phyloP scores from a whole-genome alignment of 2,329 filamentous ascomycete genomes.

The Colletotrichum sp. region DNA sequence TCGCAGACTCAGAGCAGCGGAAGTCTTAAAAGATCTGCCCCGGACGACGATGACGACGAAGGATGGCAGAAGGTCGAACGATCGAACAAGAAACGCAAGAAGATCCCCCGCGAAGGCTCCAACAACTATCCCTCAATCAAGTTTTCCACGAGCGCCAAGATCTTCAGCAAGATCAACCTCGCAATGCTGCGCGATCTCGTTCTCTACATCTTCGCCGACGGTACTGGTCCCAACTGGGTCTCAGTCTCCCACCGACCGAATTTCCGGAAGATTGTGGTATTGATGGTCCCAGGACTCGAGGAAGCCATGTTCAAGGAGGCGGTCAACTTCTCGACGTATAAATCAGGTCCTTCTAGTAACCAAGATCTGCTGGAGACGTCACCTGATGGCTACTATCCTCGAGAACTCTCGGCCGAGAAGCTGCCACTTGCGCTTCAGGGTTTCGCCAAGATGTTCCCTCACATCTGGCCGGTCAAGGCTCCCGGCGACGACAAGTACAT shows the following conservation, averaged over 20 bases:
- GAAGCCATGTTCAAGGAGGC: constrained; percentile 81
- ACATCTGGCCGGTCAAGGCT: constrained; percentile 87
- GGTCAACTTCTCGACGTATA: constrained; percentile 54
- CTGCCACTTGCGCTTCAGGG: constrained; percentile 63
- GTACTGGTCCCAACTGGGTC: constrained; percentile 68
- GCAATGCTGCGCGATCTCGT: constrained; percentile 67
- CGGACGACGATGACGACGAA: constrained; percentile 39
- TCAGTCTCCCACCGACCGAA: constrained; percentile 65
- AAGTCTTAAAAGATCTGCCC: constrained; percentile 53
- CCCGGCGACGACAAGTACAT: constrained; percentile 83
- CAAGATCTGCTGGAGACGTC: constrained; percentile 40
- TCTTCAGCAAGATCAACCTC: constrained; percentile 66
- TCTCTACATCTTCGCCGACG: constrained; percentile 71
- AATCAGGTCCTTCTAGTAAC: constrained; percentile 21
- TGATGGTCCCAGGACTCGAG: constrained; percentile 93
- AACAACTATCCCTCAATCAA: constrained; percentile 64
- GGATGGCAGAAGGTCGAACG: constrained; percentile 62
- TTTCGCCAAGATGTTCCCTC: constrained; percentile 81
- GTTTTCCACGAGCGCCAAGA: constrained; percentile 60
- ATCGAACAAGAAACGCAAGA: constrained; percentile 63
- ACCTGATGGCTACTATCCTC: constrained; percentile 66
- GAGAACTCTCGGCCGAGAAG: constrained; percentile 51
- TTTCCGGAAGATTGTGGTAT: constrained; percentile 79
- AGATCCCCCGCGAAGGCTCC: constrained; percentile 58
- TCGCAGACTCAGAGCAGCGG: constrained; percentile 32